Evolutionary conservation across 1,284 basidiomycete species (phyloP).

Genomic region (Rhizoctonia solani): DNA sequence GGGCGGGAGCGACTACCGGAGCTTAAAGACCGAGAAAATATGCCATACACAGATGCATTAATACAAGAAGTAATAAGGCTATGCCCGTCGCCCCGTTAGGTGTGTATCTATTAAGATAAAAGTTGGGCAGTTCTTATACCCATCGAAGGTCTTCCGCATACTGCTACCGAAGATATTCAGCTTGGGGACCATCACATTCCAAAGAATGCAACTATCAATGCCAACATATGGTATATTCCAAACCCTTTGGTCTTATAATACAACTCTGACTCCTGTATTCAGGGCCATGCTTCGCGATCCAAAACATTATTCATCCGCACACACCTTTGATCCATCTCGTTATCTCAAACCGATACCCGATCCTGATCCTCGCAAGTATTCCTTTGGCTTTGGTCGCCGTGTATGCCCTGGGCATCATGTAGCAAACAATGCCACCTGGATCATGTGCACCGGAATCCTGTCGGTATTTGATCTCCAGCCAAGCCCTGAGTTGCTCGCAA

Average conservation of each 20-base stretch:
- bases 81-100: background rate
- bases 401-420: background rate
- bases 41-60: slow-evolving; percentile 38
- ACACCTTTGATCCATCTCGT: background rate
- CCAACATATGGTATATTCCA: background rate
- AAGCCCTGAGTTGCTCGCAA: background rate
- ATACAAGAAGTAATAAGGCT: slow-evolving; percentile 36
- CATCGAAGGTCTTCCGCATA: background rate
- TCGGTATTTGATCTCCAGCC: background rate
- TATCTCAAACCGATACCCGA: background rate
- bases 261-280: background rate
- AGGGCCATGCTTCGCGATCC: background rate
- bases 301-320: background rate
- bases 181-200: slow-evolving; percentile 6
- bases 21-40: slow-evolving; percentile 32
- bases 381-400: background rate
- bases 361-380: background rate
- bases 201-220: background rate
- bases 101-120: background rate
- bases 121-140: background rate
- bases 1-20: slow-evolving; percentile 26
- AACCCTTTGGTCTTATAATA: background rate
- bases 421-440: background rate
- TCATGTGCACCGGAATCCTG: background rate
- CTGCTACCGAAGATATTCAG: background rate